Evolutionary conservation across 306 rosid genomes (phyloP), one percentile per base, ranked within the genome.

Genomic region (Gastrolobium bilobum): DNA sequence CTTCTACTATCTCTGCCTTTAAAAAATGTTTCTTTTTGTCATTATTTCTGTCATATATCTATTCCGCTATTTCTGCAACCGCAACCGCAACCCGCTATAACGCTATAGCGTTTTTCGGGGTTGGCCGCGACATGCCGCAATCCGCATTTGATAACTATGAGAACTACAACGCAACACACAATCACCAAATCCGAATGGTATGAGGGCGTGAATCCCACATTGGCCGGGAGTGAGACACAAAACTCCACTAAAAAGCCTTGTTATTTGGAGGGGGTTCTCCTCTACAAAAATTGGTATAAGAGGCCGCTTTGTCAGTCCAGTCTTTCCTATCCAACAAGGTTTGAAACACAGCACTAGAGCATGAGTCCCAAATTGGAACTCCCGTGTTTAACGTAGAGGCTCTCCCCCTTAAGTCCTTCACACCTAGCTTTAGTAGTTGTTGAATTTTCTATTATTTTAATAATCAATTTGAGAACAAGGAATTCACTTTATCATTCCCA

Each of bases 161-260:
- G n/a, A n/a, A 48, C 29, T 7, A 72, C 34, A 58, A 29, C 43
- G 80, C 61, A 52, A 50, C 47, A 34, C 26, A 54, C 67, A 65
- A 59, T 7, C 48, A 9, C 29, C 52, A 35, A 33, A 26, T 54
- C 53, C 6, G 39, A 2, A 9, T n/a, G 11, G 6, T 0, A 29
- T 31, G 5, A 0, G 47, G 7, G 4, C 11, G 0, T 37, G 5
- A 37, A 39, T 62, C 31, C 47, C 31, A 33, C 20, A 33, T 10
- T 59, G 42, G 20, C 20, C 11, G 42, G 7, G 40, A 8, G 42
- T 59, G 39, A 59, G 65, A 37, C 42, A 13, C 3, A 6, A 2
- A 37, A 62, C 31, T 37, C 47, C 47, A 3, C 5, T 30, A 3
- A 30, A 31, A 30, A 30, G 62, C 64, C 64, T 58, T 9, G 40